Conservation (phyloP, 495 filamentous ascomycete genomes). For the Filosporella fistucella region DNA sequence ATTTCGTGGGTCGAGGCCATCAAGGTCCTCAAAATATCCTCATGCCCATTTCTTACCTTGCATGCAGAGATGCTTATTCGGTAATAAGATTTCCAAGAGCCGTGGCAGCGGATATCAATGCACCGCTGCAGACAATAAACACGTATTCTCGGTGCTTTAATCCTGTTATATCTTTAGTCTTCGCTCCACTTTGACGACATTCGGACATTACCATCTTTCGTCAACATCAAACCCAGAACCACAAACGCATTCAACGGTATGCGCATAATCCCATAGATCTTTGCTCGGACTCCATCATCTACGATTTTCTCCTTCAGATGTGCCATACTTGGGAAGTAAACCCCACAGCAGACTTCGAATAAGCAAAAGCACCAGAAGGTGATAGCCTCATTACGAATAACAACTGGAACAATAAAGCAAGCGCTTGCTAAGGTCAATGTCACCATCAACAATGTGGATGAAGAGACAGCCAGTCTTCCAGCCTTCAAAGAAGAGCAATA, state of each 20-base stretch:
- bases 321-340: constrained; percentile 50
- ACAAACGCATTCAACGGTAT: constrained; percentile 52
- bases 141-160: constrained; percentile 10
- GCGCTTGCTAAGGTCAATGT: constrained; percentile 30
- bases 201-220: constrained; percentile 29
- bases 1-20: neutral
- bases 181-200: neutral
- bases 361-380: constrained; percentile 50
- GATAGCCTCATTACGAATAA: constrained; percentile 33
- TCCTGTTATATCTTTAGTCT: constrained; percentile 1
- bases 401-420: constrained; percentile 34
- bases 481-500: constrained; percentile 24
- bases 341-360: constrained; percentile 47
- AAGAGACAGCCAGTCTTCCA: neutral
- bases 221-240: constrained; percentile 39
- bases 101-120: constrained; percentile 2
- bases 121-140: constrained; percentile 5
- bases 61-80: neutral
- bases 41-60: neutral
- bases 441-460: constrained; percentile 30
- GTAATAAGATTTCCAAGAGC: constrained; percentile 2
- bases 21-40: constrained; percentile 1
- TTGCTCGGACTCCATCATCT: constrained; percentile 42
- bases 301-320: constrained; percentile 44
- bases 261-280: constrained; percentile 47